Conservation (phyloP, 2,329 filamentous ascomycete species). For the Fusarium sp. region DNA sequence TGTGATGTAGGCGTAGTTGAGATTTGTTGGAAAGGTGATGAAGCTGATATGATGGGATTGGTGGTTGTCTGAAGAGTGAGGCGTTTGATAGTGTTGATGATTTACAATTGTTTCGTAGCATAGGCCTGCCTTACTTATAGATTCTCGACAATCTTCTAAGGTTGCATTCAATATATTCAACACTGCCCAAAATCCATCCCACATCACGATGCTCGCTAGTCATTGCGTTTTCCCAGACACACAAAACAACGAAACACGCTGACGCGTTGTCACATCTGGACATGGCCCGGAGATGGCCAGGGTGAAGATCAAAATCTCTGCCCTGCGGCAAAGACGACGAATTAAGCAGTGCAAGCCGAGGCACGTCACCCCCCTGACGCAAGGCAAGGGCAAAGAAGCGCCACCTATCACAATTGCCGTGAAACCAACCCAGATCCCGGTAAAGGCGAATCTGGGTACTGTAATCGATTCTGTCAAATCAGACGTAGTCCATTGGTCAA, state of each 20-base stretch:
- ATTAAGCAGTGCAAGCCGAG: conserved; percentile 2
- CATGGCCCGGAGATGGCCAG: neutral
- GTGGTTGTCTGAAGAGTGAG: neutral
- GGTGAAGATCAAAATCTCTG: conserved; percentile 3
- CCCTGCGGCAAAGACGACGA: neutral
- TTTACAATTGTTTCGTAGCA: neutral
- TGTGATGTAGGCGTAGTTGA: neutral
- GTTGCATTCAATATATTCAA: neutral
- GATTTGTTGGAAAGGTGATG: neutral
- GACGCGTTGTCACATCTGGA: neutral
- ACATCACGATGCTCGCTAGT: neutral
- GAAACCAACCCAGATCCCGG: conserved; percentile 2
- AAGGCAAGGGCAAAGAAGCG: neutral
- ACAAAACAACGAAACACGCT: neutral
- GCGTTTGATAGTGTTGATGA: neutral
- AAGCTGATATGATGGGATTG: neutral
- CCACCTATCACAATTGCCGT: neutral
- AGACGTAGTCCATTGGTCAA: neutral
- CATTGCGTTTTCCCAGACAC: neutral
- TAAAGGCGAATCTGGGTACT: neutral
- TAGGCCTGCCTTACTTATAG: neutral
- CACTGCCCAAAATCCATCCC: neutral
- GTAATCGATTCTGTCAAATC: neutral
- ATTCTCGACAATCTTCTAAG: neutral
- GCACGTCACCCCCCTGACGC: neutral